Percentiles rank a stretch among this genome's conserved stretches.
Conservation (phyloP, 2,329 filamentous ascomycete species). For the Xylariaceae sp. region DNA sequence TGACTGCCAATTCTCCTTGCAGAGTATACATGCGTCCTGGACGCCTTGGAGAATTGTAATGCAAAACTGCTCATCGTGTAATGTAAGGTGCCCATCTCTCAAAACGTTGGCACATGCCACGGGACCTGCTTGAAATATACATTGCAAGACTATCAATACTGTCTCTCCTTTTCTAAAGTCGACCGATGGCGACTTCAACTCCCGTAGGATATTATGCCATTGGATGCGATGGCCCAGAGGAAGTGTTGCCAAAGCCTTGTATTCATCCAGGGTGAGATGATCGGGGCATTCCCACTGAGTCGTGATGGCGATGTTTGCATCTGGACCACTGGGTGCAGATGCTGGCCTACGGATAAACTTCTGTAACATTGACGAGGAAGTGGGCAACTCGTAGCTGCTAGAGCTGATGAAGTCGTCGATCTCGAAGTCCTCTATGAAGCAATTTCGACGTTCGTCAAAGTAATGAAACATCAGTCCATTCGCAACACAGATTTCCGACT, state of each 20-base stretch:
- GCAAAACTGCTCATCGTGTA: constrained; percentile 31
- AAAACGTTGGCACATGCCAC: constrained; percentile 1
- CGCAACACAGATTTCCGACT: constrained; percentile 36
- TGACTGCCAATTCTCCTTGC: constrained; percentile 50
- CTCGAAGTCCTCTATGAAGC: constrained; percentile 10
- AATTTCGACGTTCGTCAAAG: constrained; percentile 25
- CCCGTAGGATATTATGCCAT: constrained; percentile 52
- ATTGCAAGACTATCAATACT: constrained; percentile 43
- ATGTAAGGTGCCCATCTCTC: constrained; percentile 31
- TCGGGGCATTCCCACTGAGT: constrained; percentile 42
- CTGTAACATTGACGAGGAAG: constrained; percentile 28
- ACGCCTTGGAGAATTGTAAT: constrained; percentile 29
- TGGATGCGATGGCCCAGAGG: constrained; percentile 44
- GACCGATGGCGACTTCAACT: constrained; percentile 43
- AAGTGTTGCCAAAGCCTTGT: constrained; percentile 45
- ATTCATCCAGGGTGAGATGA: constrained; percentile 49
- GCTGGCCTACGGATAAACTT: constrained; percentile 33
- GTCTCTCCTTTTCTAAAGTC: constrained; percentile 48
- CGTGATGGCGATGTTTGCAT: constrained; percentile 50
- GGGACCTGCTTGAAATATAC: constrained; percentile 43
- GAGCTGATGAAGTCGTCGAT: constrained; percentile 16
- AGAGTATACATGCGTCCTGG: constrained; percentile 22
- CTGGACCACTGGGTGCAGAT: constrained; percentile 17
- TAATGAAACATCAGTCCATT: constrained; percentile 41
- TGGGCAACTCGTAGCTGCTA: constrained; percentile 39